A percentile compares a stretch with the other conserved stretches of the same genome.
These are phyloP conservation scores for Chlorella sorokiniana DNA, from an alignment of 139 green algal genomes.

Conservation along the genomic window DNA sequence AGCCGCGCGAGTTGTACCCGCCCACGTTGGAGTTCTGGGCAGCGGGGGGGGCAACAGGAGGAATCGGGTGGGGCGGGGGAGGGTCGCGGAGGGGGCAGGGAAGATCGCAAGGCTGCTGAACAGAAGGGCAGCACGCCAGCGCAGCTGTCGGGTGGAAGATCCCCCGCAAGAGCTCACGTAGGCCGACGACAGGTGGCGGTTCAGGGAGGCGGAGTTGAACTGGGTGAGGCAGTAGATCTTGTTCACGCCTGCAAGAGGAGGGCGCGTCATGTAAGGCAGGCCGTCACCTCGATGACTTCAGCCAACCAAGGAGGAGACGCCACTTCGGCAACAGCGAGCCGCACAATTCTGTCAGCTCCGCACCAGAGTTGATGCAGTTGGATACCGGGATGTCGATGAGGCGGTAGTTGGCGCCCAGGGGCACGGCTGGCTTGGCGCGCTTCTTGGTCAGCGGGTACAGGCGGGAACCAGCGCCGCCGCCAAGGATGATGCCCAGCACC, in stretches of 20 bases:
- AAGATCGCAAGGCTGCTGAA: not conserved
- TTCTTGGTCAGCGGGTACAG: slow-evolving; percentile 99
- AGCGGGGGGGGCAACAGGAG: not conserved
- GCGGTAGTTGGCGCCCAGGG: slow-evolving; percentile 98
- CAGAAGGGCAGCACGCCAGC: not conserved
- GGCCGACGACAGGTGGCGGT: slow-evolving; percentile 95
- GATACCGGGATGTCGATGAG: slow-evolving; percentile 99
- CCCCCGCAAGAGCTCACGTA: slow-evolving; percentile 88
- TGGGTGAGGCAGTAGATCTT: slow-evolving; percentile 99
- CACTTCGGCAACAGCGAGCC: not conserved
- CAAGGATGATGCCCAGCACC: slow-evolving; percentile 96
- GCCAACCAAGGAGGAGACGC: not conserved
- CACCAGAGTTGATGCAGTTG: slow-evolving; percentile 98
- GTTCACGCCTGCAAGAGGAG: slow-evolving; percentile 72
- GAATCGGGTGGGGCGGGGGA: not conserved
- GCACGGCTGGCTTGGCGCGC: slow-evolving; percentile 98
- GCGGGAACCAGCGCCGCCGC: slow-evolving; percentile 92
- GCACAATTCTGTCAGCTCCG: no score
- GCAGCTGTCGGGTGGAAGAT: no score
- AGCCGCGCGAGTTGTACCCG: slow-evolving; percentile 83
- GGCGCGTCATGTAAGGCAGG: not conserved
- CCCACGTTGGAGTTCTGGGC: slow-evolving; percentile 90
- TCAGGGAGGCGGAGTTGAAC: slow-evolving; percentile 99
- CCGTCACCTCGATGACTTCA: not conserved
- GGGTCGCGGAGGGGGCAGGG: not conserved